phyloP scores from a whole-genome alignment of 192 early-diverging fungal genomes.

The Phycomyces nitens region DNA sequence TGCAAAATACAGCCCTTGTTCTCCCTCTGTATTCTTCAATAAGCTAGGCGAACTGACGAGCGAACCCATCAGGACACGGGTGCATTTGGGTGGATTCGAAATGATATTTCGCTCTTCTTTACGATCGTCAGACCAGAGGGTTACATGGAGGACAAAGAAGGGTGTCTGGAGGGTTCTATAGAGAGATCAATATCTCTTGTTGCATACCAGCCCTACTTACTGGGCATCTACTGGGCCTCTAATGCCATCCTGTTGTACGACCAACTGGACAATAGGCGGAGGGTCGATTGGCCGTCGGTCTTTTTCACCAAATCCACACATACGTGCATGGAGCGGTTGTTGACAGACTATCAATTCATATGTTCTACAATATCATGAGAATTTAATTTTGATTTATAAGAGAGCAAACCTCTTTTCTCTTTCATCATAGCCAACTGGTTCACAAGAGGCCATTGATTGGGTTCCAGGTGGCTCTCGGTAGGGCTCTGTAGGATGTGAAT shows the following conservation, averaged over 20 bases:
- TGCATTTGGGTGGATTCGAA: conserved; percentile 52
- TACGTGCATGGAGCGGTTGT: conserved; percentile 70
- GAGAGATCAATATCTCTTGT: not conserved
- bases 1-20: conserved; percentile 71
- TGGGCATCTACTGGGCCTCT: conserved; percentile 47
- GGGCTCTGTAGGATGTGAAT: no score
- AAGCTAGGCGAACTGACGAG: conserved; percentile 56
- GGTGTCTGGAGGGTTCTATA: conserved; percentile 44
- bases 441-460: not conserved
- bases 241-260: conserved; percentile 55
- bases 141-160: conserved; percentile 58
- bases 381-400: no score
- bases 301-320: conserved; percentile 82
- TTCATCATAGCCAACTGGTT: not conserved
- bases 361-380: conserved; percentile 35
- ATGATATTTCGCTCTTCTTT: conserved; percentile 56
- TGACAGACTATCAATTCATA: conserved; percentile 62
- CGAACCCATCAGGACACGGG: conserved; percentile 56
- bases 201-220: conserved; percentile 33
- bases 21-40: conserved; percentile 49
- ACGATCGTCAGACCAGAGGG: conserved; percentile 58
- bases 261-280: conserved; percentile 69
- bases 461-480: no score
- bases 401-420: not conserved
- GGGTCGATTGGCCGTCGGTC: conserved; percentile 77